phyloP scores from a whole-genome alignment of 352 stramenopile genomes.

The Phytophthora cactorum region DNA sequence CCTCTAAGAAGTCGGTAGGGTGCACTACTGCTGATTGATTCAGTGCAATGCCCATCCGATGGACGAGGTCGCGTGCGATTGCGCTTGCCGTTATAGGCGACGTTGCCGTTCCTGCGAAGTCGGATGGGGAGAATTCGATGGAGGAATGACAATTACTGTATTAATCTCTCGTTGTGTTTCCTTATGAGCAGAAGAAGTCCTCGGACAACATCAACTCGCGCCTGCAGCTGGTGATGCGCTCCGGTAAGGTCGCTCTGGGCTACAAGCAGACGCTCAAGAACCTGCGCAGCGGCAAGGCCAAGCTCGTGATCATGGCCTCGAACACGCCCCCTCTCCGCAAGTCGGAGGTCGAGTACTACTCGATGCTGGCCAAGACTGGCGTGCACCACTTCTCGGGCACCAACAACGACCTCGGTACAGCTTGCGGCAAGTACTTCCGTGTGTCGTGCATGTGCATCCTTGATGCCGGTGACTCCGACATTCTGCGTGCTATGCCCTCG shows the following conservation, averaged over 20 bases:
- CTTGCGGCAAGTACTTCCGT: constrained; percentile 99
- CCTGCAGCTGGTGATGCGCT: constrained; percentile 99
- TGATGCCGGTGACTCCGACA: constrained; percentile 99
- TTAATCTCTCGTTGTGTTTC: constrained; percentile 28
- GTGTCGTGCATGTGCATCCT: constrained; percentile 97
- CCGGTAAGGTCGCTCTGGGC: constrained; percentile 97
- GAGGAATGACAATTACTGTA: constrained; percentile 25
- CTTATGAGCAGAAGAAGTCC: constrained; percentile 94
- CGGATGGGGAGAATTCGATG: constrained; percentile 45
- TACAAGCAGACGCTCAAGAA: constrained; percentile 99
- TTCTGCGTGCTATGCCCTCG: constrained; percentile 86
- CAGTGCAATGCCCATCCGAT: constrained; percentile 7
- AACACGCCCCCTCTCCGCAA: constrained; percentile 99
- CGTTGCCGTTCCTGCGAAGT: constrained; percentile 41
- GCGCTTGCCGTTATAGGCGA: constrained; percentile 19
- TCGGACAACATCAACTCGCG: constrained; percentile 99
- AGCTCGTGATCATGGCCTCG: constrained; percentile 97
- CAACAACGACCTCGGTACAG: constrained; percentile 99
- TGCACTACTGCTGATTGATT: not conserved
- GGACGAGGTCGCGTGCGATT: not conserved
- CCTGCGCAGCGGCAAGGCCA: constrained; percentile 96
- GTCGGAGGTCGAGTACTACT: constrained; percentile 99
- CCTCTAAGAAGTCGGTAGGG: constrained; percentile 93
- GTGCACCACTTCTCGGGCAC: constrained; percentile 99
- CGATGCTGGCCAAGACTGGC: constrained; percentile 98